These are phyloP conservation scores for Coleophoma cylindrospora DNA, from an alignment of 2,329 filamentous ascomycete species.

Conservation along the genomic window DNA sequence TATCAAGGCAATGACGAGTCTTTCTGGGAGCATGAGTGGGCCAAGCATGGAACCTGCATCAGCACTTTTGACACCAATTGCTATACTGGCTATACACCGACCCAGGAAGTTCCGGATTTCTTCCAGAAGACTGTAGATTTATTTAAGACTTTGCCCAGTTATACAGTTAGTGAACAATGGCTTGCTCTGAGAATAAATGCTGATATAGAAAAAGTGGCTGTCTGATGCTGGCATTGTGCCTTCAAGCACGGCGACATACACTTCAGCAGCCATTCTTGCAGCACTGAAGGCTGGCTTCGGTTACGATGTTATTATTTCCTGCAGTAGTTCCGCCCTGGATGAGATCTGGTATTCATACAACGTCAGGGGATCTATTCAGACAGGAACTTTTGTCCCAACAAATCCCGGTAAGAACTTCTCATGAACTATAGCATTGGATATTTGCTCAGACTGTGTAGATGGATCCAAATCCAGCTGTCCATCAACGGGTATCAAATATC, in stretches of 20 bases:
- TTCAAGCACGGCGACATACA: slow-evolving; percentile 33
- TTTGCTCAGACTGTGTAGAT: not conserved
- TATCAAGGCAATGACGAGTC: slow-evolving; percentile 56
- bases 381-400: slow-evolving; percentile 39
- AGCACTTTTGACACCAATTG: slow-evolving; percentile 63
- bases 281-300: slow-evolving; percentile 40
- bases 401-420: slow-evolving; percentile 5
- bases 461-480: slow-evolving; percentile 51
- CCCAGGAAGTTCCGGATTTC: slow-evolving; percentile 64
- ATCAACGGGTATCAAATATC: slow-evolving; percentile 43
- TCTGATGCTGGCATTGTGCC: slow-evolving; percentile 55
- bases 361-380: slow-evolving; percentile 45
- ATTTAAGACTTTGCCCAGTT: slow-evolving; percentile 63
- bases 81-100: slow-evolving; percentile 54
- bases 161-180: slow-evolving; percentile 37
- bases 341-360: slow-evolving; percentile 51
- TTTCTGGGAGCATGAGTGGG: slow-evolving; percentile 73
- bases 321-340: slow-evolving; percentile 37
- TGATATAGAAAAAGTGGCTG: slow-evolving; percentile 63
- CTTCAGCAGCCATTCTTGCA: slow-evolving; percentile 34
- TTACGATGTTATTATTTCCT: slow-evolving; percentile 38
- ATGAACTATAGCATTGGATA: not conserved
- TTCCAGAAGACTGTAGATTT: slow-evolving; percentile 61
- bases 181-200: slow-evolving; percentile 49
- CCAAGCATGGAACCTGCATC: slow-evolving; percentile 71